These are phyloP conservation scores for Kalanchoe fedtschenkoi DNA, from an alignment of 164 flowering plant genomes.

Conservation along the genomic window DNA sequence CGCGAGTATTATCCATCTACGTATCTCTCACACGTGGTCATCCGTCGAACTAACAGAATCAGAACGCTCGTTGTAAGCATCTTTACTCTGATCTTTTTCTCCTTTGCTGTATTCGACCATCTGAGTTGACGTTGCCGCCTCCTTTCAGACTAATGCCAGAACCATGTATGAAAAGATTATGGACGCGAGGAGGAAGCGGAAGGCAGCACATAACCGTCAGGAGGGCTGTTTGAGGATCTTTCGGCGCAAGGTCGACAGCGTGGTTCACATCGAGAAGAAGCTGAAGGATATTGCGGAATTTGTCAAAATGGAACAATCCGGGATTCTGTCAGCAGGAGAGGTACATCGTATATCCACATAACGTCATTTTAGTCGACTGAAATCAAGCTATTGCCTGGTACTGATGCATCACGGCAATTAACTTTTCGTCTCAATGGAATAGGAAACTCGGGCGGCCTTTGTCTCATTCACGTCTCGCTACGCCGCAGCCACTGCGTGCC, in stretches of 20 bases:
- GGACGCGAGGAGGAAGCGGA: slow-evolving; percentile 26
- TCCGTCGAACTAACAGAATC: slow-evolving; percentile 61
- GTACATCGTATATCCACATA: slow-evolving; percentile 19
- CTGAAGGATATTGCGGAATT: slow-evolving; percentile 49
- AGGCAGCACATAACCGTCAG: slow-evolving; percentile 16
- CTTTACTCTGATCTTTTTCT: not conserved
- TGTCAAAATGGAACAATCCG: slow-evolving; percentile 44
- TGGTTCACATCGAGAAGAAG: slow-evolving; percentile 42
- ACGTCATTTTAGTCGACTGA: not conserved
- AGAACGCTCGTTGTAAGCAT: slow-evolving; percentile 56
- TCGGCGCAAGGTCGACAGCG: slow-evolving; percentile 27
- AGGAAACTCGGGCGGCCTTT: slow-evolving; percentile 86
- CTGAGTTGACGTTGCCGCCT: not conserved
- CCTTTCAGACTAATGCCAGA: slow-evolving; percentile 34
- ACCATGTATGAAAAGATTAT: slow-evolving; percentile 29
- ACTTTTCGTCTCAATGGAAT: not conserved
- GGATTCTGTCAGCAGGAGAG: slow-evolving; percentile 30
- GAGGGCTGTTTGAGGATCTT: slow-evolving; percentile 40
- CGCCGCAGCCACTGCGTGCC: slow-evolving; percentile 60
- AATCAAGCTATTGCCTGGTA: not conserved
- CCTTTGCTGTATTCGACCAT: not conserved
- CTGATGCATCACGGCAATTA: not conserved
- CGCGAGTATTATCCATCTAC: slow-evolving; percentile 58
- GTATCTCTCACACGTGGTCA: slow-evolving; percentile 64
- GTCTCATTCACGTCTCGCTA: slow-evolving; percentile 81